Conservation (phyloP, 139 green algal species). For the Cymbomonas tetramitiformis region DNA sequence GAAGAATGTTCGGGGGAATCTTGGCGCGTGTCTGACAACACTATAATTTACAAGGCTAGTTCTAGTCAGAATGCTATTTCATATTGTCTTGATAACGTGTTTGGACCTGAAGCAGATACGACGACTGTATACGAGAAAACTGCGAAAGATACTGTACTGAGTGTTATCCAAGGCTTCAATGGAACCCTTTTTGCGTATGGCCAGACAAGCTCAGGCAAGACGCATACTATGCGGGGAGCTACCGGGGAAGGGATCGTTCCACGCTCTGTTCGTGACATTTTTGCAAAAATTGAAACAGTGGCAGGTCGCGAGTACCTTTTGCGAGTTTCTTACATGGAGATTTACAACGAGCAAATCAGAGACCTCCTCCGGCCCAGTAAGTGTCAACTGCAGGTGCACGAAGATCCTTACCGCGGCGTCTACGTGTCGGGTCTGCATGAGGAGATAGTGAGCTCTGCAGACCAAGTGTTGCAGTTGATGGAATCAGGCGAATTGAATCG, state of each 20-base stretch:
- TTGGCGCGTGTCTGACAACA: no score
- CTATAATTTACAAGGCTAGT: no score
- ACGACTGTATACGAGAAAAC: no score
- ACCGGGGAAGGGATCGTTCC: constrained; percentile 56
- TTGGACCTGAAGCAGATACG: no score
- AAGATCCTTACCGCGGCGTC: constrained; percentile 53
- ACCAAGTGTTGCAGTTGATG: constrained; percentile 60
- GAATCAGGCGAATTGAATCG: constrained; percentile 47
- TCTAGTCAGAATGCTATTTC: no score
- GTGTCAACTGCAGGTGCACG: constrained; percentile 51
- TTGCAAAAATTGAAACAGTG: constrained; percentile 33
- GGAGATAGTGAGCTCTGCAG: constrained; percentile 57
- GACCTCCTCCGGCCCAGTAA: constrained; percentile 26
- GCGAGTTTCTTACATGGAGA: constrained; percentile 73
- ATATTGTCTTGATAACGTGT: no score
- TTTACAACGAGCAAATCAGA: constrained; percentile 80
- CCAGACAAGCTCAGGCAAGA: constrained; percentile 93
- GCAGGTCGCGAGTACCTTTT: constrained; percentile 74
- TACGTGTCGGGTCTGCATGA: constrained; percentile 66
- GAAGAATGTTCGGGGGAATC: no score
- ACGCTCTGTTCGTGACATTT: constrained; percentile 60
- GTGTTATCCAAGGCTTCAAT: constrained; percentile 87
- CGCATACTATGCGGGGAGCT: constrained; percentile 78
- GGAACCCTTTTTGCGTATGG: constrained; percentile 95
- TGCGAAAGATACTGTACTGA: no score